Conservation (phyloP, 495 filamentous ascomycete species). For the Paragyromitra xinjiangensis region DNA sequence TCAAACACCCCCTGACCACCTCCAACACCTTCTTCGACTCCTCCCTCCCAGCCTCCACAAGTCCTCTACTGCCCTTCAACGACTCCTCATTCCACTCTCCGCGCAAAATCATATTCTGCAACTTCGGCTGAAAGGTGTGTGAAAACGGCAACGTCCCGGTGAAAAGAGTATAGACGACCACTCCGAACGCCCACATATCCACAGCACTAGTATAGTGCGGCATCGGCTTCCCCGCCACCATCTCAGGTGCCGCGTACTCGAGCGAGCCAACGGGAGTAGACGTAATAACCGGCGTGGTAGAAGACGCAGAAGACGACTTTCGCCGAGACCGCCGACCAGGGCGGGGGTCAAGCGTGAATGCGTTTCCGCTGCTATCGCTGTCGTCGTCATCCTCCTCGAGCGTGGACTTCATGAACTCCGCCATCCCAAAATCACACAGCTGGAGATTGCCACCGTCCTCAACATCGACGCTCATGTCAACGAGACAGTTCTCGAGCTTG, state of each 20-base stretch:
- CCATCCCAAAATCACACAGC: conserved; percentile 80
- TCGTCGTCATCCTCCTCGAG: conserved; percentile 58
- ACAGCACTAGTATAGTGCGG: conserved; percentile 65
- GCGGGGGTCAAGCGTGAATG: conserved; percentile 31
- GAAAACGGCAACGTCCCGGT: conserved; percentile 75
- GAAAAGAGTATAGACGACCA: conserved; percentile 70
- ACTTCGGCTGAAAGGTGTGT: conserved; percentile 68
- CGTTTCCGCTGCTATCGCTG: conserved; percentile 46
- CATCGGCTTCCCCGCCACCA: conserved; percentile 31
- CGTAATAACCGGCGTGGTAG: conserved; percentile 58
- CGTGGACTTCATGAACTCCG: conserved; percentile 70
- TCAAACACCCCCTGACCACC: conserved; percentile 64
- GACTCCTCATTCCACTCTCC: conserved; percentile 70
- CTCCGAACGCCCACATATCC: conserved; percentile 79
- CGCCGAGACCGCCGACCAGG: conserved; percentile 37
- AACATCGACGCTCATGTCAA: conserved; percentile 68
- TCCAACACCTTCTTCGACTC: conserved; percentile 62
- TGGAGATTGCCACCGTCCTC: conserved; percentile 66
- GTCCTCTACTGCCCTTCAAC: conserved; percentile 57
- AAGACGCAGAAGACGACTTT: conserved; percentile 47
- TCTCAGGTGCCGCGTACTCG: conserved; percentile 54
- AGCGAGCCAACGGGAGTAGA: conserved; percentile 57
- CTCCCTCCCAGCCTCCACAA: conserved; percentile 54
- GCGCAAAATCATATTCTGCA: conserved; percentile 68
- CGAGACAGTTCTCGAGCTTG: conserved; percentile 79